Base-by-base conservation (phyloP, 495 filamentous ascomycete species). In the Rostrohypoxylon terebratum region DNA sequence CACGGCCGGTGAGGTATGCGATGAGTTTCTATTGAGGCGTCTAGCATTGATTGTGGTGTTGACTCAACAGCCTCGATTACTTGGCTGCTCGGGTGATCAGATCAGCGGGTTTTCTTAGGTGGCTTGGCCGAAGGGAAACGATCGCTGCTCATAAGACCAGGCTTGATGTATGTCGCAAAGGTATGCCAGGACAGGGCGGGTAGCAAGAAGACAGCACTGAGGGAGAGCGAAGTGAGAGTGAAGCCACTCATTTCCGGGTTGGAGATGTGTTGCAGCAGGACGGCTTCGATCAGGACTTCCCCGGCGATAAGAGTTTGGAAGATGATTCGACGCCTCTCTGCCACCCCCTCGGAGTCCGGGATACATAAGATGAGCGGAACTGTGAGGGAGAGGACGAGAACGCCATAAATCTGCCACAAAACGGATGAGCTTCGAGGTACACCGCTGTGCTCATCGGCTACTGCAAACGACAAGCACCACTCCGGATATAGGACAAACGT, bases 171-270 rank as follows among this genome's bases (percentile, higher is more conserved):
- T 8, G 50, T 23, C 3, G 40, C 59, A 34, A 64, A 73, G 5
- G 44, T 23, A 34, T 73, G 70, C 70, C 70, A 73, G 36, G 64
- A 68, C 11, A 73, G 70, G 21, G 64, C 64, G 7, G 70, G 70
- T 4, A 73, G 45, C 18, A 73, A 42, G 48, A 50, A 64, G 34
- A 65, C 21, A 13, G 64, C 44, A 31, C 34, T 50, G 54, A 73
- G 70, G 1, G 61, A 18, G 10, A 73, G 70, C 9, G 70, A 59
- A 42, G 59, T 60, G 2, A 28, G 50, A 28, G 64, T 73, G 16
- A 68, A 68, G 0, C 64, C 70, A 28, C 70, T 61, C 20, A 31
- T 25, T 11, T 47, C 64, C 6, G 59, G 47, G 25, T 59, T 53
- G 14, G 14, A 57, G 20, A 50, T 47, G 57, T 73, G 70, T 59